phyloP scores from a whole-genome alignment of 2,329 filamentous ascomycete genomes.

The Raffaelea ambrosiae region DNA sequence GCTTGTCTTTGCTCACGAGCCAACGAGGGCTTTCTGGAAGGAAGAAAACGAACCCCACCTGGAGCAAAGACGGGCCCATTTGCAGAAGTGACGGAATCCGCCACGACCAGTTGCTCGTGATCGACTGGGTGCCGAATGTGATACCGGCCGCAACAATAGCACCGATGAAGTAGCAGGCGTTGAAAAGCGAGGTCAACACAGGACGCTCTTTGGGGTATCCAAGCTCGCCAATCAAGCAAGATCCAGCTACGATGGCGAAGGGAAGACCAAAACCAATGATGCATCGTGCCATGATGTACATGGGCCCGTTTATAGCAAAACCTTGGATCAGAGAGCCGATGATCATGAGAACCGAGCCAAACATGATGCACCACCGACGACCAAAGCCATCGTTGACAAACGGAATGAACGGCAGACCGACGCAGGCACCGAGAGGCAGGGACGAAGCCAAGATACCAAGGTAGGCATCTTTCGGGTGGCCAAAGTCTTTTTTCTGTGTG shows the following conservation, averaged over 20 bases:
- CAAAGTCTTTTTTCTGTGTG: conserved; percentile 17
- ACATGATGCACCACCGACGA: conserved; percentile 41
- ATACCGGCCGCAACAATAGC: conserved; percentile 40
- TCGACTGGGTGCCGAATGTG: conserved; percentile 35
- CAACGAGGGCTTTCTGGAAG: conserved; percentile 19
- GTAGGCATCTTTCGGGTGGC: conserved; percentile 20
- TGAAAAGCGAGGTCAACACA: conserved; percentile 49
- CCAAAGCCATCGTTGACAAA: conserved; percentile 42
- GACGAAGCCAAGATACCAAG: conserved; percentile 36
- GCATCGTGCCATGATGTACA: conserved; percentile 53
- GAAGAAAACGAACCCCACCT: conserved; percentile 29
- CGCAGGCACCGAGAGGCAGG: conserved; percentile 42
- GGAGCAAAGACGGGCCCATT: conserved; percentile 23
- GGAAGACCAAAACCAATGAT: conserved; percentile 55
- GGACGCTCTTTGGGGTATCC: conserved; percentile 53
- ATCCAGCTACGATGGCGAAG: conserved; percentile 49
- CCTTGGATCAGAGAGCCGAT: conserved; percentile 44
- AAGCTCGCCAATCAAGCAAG: conserved; percentile 50
- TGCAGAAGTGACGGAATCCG: conserved; percentile 33
- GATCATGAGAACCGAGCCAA: conserved; percentile 43
- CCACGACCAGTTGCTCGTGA: conserved; percentile 27
- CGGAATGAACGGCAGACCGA: conserved; percentile 41
- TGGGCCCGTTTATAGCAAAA: conserved; percentile 35
- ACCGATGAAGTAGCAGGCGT: conserved; percentile 45
- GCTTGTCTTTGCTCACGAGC: conserved; percentile 17